Evolutionary conservation across 2,329 filamentous ascomycete genomes (phyloP).

Genomic region (Epichloe coenophiala): DNA sequence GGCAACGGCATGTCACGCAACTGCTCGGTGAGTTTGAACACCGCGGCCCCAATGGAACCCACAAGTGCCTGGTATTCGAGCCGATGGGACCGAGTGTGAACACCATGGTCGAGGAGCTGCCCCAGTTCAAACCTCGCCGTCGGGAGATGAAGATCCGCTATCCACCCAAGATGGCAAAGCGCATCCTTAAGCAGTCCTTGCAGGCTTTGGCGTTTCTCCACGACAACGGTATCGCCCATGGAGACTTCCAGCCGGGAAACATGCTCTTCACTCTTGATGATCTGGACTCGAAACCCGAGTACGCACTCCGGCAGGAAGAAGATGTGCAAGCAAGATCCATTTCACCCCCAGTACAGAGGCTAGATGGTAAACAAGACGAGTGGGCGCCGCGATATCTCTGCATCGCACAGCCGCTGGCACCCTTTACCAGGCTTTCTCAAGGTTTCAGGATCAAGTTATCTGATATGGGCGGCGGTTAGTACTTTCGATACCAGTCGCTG

Average conservation of each 20-base stretch:
- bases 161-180: conserved; percentile 26
- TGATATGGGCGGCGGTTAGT: conserved; percentile 18
- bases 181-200: conserved; percentile 25
- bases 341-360: conserved; percentile 15
- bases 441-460: conserved; percentile 18
- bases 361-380: conserved; percentile 17
- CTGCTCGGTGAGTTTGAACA: conserved; percentile 15
- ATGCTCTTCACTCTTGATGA: conserved; percentile 20
- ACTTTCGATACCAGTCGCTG: background rate
- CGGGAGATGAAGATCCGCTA: conserved; percentile 19
- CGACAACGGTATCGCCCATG: conserved; percentile 23
- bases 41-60: conserved; percentile 16
- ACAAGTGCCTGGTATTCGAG: conserved; percentile 17
- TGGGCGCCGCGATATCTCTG: conserved; percentile 19
- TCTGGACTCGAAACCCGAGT: conserved; percentile 14
- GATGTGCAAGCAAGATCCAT: conserved; percentile 10
- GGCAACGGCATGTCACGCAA: conserved; percentile 7
- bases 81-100: conserved; percentile 23
- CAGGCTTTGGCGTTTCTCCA: conserved; percentile 25
- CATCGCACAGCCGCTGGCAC: conserved; percentile 13
- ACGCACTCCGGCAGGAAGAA: conserved; percentile 13
- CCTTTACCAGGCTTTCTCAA: conserved; percentile 8
- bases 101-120: conserved; percentile 20
- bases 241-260: conserved; percentile 25
- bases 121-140: conserved; percentile 16